Conservation (phyloP, 345 rosid genomes). For the Rhodamnia rubescens region DNA sequence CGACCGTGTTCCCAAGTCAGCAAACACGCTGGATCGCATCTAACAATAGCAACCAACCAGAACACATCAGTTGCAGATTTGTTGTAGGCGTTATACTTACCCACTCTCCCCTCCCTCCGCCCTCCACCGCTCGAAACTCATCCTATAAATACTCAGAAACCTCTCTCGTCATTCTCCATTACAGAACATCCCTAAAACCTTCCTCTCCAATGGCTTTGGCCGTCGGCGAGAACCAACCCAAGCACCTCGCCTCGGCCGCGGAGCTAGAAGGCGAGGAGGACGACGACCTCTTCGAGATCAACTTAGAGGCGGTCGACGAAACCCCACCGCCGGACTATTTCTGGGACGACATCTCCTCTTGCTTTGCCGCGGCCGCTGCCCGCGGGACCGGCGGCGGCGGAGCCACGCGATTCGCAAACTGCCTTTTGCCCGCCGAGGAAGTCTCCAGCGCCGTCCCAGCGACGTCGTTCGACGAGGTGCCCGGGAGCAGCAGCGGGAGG, state of each 20-base stretch:
- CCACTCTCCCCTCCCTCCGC: background rate
- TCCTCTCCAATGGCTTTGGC: background rate
- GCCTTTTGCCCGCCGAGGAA: slow-evolving; percentile 2
- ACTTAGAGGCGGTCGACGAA: background rate
- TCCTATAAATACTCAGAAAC: background rate
- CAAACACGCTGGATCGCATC: background rate
- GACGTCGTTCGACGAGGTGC: background rate
- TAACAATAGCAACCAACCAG: background rate
- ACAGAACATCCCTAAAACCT: background rate
- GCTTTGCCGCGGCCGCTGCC: background rate
- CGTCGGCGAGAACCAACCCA: background rate
- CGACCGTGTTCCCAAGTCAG: background rate
- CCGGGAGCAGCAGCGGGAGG: background rate
- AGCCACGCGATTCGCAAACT: slow-evolving; percentile 4
- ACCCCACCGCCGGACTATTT: background rate
- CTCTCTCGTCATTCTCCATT: background rate
- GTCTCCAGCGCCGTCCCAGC: slow-evolving; percentile 4
- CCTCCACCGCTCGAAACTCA: background rate
- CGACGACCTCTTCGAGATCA: slow-evolving; percentile 12
- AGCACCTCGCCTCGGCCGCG: background rate
- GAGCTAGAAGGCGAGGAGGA: slow-evolving; percentile 4
- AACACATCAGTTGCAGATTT: background rate
- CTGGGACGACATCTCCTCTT: background rate
- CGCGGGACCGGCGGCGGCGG: background rate
- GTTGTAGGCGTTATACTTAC: slow-evolving; percentile 4